Conservation (phyloP, 768 basidiomycete genomes). For the Imleria badia region DNA sequence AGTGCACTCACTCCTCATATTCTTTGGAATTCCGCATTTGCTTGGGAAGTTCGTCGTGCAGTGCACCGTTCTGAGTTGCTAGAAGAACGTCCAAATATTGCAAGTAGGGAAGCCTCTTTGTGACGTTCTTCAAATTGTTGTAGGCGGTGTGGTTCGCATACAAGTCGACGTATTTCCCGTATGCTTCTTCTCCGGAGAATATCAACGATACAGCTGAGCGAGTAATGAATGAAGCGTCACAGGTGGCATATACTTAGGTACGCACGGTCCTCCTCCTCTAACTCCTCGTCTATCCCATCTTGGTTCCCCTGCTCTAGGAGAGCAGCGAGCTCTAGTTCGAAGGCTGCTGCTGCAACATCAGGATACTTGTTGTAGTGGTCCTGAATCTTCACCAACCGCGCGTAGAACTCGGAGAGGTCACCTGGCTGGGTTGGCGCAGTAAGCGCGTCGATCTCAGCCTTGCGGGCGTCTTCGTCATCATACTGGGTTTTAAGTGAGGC, state of each 20-base stretch:
- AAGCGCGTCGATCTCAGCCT: conserved; percentile 62
- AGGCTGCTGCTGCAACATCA: conserved; percentile 76
- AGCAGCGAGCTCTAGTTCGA: conserved; percentile 81
- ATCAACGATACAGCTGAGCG: conserved; percentile 69
- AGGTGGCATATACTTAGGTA: conserved; percentile 21
- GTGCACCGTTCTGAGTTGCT: conserved; percentile 52
- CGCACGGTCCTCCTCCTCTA: conserved; percentile 85
- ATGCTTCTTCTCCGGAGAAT: conserved; percentile 95
- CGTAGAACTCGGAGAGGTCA: conserved; percentile 93
- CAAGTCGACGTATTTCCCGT: conserved; percentile 93
- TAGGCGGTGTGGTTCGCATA: conserved; percentile 86
- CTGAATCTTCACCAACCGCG: conserved; percentile 92
- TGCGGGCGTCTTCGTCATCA: conserved; percentile 71
- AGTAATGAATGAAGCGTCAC: conserved; percentile 9
- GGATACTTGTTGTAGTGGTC: conserved; percentile 97
- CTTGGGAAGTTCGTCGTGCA: conserved; percentile 70
- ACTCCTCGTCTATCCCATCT: conserved; percentile 64
- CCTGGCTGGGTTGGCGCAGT: conserved; percentile 58
- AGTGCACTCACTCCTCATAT: conserved; percentile 67
- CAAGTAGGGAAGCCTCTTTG: conserved; percentile 83
- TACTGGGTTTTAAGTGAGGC: conserved; percentile 69
- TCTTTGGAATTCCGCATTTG: conserved; percentile 70
- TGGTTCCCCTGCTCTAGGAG: conserved; percentile 77
- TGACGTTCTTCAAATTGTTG: conserved; percentile 84
- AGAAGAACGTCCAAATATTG: conserved; percentile 91